phyloP scores from a whole-genome alignment of 1,284 basidiomycete genomes.

The Peniophora sp. region DNA sequence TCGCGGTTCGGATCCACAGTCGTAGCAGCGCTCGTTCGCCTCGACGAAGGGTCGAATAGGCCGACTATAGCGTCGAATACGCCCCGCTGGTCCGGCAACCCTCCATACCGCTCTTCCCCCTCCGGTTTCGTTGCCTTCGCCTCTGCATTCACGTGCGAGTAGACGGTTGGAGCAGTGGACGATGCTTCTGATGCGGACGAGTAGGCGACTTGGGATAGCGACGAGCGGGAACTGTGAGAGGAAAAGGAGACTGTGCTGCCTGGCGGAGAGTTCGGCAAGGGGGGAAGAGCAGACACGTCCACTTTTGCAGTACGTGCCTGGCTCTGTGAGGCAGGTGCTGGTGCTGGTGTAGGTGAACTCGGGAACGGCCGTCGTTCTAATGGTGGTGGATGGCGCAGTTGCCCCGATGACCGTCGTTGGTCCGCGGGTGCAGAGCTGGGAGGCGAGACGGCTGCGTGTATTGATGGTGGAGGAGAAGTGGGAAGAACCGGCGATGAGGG shows the following conservation, averaged over 20 bases:
- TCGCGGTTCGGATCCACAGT: neutral
- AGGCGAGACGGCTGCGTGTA: constrained; percentile 43
- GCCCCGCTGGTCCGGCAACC: neutral
- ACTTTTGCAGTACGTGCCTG: neutral
- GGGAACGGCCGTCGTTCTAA: constrained; percentile 23
- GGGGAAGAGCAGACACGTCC: constrained; percentile 33
- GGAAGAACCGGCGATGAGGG: constrained; percentile 9
- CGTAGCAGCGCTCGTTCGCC: constrained; percentile 3
- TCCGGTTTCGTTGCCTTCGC: neutral
- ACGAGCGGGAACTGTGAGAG: constrained; percentile 55
- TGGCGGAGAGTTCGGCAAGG: constrained; percentile 58
- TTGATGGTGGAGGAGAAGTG: constrained; percentile 41
- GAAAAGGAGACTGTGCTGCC: constrained; percentile 63
- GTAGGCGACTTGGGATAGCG: constrained; percentile 25
- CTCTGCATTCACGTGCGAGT: constrained; percentile 14
- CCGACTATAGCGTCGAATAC: constrained; percentile 5
- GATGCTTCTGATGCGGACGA: constrained; percentile 17
- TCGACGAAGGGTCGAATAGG: constrained; percentile 2
- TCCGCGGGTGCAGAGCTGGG: constrained; percentile 39
- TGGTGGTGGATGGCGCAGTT: constrained; percentile 22
- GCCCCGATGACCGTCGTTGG: neutral
- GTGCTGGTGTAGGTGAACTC: constrained; percentile 20
- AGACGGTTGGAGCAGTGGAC: constrained; percentile 24
- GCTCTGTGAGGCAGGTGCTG: constrained; percentile 2
- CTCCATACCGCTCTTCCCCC: neutral